Evolutionary conservation across 495 filamentous ascomycete species (phyloP).

Genomic region (Rusavskia elegans): DNA sequence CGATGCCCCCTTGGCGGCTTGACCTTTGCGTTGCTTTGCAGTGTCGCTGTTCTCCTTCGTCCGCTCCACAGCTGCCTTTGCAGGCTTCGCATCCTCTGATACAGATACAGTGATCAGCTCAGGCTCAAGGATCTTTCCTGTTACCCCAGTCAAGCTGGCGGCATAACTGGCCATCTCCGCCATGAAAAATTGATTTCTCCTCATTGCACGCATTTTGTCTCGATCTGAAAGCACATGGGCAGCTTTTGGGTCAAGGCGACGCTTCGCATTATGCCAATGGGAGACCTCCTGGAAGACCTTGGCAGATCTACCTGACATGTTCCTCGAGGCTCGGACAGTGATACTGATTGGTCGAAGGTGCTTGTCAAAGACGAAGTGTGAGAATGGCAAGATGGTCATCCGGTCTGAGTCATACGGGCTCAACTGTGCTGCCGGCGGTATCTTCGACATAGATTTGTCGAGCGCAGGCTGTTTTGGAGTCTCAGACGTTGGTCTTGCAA

Average conservation of each 20-base stretch:
- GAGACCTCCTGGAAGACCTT: conserved; percentile 39
- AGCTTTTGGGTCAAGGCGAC: conserved; percentile 28
- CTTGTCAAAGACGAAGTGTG: conserved; percentile 39
- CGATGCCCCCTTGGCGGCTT: conserved; percentile 11
- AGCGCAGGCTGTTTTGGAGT: background rate
- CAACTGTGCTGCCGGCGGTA: background rate
- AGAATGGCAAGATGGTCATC: conserved; percentile 41
- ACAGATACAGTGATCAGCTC: conserved; percentile 38
- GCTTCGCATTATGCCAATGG: conserved; percentile 51
- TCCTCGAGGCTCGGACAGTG: conserved; percentile 14
- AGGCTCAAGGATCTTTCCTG: conserved; percentile 45
- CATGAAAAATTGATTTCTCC: conserved; percentile 38
- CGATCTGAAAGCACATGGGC: conserved; percentile 8
- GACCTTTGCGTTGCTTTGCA: conserved; percentile 7
- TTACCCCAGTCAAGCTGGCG: conserved; percentile 49
- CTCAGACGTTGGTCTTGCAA: background rate
- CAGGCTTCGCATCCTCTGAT: conserved; percentile 9
- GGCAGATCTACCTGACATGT: conserved; percentile 6
- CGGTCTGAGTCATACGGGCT: background rate
- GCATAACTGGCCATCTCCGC: conserved; percentile 51
- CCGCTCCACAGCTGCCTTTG: conserved; percentile 3
- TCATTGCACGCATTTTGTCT: conserved; percentile 17
- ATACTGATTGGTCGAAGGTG: conserved; percentile 39
- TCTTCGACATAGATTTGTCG: background rate
- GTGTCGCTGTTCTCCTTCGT: conserved; percentile 13